Base-by-base conservation (phyloP, 2,329 filamentous ascomycete genomes). In the Fusarium cicatricum region DNA sequence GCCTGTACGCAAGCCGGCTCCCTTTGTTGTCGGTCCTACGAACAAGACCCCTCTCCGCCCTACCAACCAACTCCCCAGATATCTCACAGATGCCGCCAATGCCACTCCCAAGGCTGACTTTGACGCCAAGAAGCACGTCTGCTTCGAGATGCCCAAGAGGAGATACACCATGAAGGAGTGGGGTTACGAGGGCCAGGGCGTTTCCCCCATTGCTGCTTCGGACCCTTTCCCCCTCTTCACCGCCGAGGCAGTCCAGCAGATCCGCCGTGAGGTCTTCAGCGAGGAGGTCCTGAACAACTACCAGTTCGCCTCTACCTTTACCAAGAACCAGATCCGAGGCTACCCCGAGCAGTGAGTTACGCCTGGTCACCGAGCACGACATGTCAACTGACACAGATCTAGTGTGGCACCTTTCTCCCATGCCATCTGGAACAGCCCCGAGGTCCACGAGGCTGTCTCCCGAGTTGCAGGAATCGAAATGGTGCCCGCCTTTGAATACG, bases 141-240 rank as follows among this genome's bases (percentile, higher is more conserved):
- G 72, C 19, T 86, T 80, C 70, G 75, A 79, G 46, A 69, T 78
- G 12, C 79, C 82, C 11, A 75, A 79, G 12, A 79, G 82, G 58
- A 74, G 84, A 38, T 73, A 84, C 63, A 83, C 78, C 15, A 89
- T 89, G 86, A 78, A 82, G 64, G 86, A 89, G 28, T 76, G 89
- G 45, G 85, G 83, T 2, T 82, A 83, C 34, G 77, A 83, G 31
- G 77, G 79, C 50, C 77, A 75, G 43, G 87, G 86, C 5, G 78
- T 90, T 21, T 90, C 87, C 2, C 80, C 80, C 1, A 77, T 85
- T 42, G 87, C 85, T 11, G 85, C 88, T 45, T 87, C 86, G 0
- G 83, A 88, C 53, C 85, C 86, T 0, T 90, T 90, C 70, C 78
- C 78, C 4, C 77, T 90, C 19, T 90, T 90, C 72, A 83, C 83